A percentile compares a stretch with the other conserved stretches of the same genome.
phyloP scores from a whole-genome alignment of 2,329 filamentous ascomycete species.

The Hortaea werneckii region DNA sequence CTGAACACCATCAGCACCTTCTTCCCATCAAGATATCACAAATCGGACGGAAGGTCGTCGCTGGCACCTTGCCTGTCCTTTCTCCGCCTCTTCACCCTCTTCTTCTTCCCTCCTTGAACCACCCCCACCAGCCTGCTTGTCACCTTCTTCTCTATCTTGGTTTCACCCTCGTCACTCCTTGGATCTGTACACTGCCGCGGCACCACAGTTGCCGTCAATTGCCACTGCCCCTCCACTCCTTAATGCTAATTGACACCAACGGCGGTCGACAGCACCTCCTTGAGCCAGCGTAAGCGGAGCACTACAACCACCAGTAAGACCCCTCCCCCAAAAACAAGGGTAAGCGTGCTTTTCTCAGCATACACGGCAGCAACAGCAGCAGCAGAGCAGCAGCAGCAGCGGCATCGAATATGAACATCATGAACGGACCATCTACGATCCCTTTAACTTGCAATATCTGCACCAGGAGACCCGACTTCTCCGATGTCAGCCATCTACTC shows the following conservation, averaged over 20 bases:
- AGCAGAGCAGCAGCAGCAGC: background rate
- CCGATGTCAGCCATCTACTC: constrained; percentile 81
- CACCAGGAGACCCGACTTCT: constrained; percentile 68
- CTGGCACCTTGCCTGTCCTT: background rate
- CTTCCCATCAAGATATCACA: background rate
- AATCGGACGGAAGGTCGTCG: background rate
- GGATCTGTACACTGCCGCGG: constrained; percentile 1
- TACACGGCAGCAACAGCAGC: background rate
- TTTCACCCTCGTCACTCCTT: constrained; percentile 16
- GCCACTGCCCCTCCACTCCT: constrained; percentile 11
- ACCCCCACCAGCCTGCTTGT: constrained; percentile 1
- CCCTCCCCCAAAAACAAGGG: background rate
- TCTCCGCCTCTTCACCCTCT: constrained; percentile 1
- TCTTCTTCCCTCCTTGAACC: constrained; percentile 5
- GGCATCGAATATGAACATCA: background rate
- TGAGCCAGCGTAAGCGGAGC: constrained; percentile 1
- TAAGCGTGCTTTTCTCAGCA: background rate
- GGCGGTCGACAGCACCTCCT: constrained; percentile 11
- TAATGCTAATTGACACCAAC: constrained; percentile 9
- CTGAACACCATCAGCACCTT: background rate
- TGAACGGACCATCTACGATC: background rate
- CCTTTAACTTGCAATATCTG: constrained; percentile 76
- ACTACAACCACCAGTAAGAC: background rate
- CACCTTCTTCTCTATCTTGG: constrained; percentile 7
- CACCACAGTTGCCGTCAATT: constrained; percentile 3